phyloP scores from a whole-genome alignment of 495 filamentous ascomycete species.

The Neurospora sp. region DNA sequence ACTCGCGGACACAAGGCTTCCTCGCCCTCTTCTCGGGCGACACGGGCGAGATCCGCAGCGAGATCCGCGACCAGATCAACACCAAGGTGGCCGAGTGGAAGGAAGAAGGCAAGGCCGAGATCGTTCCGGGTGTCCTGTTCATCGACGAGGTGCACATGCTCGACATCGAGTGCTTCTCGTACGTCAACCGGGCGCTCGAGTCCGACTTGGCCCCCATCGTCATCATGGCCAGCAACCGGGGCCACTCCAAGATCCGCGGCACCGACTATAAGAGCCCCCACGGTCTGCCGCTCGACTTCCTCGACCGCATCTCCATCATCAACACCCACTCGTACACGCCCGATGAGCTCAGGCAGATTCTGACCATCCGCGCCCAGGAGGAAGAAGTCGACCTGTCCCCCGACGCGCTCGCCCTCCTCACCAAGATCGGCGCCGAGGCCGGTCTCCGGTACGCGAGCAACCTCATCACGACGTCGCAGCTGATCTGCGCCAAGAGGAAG shows the following conservation, averaged over 20 bases:
- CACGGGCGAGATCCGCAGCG: conserved; percentile 94
- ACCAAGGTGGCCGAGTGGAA: conserved; percentile 98
- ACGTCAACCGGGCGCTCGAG: conserved; percentile 93
- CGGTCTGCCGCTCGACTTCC: conserved; percentile 88
- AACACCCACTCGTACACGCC: conserved; percentile 81
- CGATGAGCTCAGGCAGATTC: conserved; percentile 83
- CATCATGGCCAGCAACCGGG: conserved; percentile 99
- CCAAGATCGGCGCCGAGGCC: conserved; percentile 89
- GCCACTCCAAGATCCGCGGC: conserved; percentile 82
- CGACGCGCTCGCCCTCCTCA: conserved; percentile 81
- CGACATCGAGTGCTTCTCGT: conserved; percentile 97
- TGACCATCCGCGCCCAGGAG: conserved; percentile 83
- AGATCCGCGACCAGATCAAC: conserved; percentile 97
- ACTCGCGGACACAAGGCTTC: conserved; percentile 94
- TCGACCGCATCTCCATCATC: conserved; percentile 92
- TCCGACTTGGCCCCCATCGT: conserved; percentile 91
- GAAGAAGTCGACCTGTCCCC: conserved; percentile 87
- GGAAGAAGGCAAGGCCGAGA: conserved; percentile 96
- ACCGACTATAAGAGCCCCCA: conserved; percentile 88
- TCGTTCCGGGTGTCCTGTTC: conserved; percentile 94
- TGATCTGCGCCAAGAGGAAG: conserved; percentile 68
- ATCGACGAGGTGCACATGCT: conserved; percentile 99
- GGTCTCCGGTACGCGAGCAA: conserved; percentile 91
- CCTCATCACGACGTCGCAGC: conserved; percentile 83
- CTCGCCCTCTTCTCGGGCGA: conserved; percentile 93